phyloP scores from a whole-genome alignment of 192 early-diverging fungal genomes.

The Dissophora globulifera region DNA sequence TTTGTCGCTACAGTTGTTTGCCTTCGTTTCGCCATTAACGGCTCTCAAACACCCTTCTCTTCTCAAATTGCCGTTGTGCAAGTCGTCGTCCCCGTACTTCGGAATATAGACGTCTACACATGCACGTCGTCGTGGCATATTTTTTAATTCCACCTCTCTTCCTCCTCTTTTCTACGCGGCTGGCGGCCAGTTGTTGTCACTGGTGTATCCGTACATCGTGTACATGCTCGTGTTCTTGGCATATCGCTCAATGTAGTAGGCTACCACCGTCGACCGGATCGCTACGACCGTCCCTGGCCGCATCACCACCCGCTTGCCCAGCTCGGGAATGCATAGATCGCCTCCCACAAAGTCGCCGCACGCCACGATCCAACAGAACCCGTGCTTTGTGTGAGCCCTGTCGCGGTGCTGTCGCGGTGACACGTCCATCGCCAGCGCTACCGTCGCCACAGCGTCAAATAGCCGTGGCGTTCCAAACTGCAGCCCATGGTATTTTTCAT shows the following conservation, averaged over 20 bases:
- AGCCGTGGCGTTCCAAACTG: conserved; percentile 49
- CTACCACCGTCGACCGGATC: conserved; percentile 48
- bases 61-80: too few relatives aligned
- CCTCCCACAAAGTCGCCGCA: conserved; percentile 53
- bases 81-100: too few relatives aligned
- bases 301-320: conserved; percentile 52
- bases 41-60: too few relatives aligned
- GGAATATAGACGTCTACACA: too few relatives aligned
- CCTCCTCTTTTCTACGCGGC: conserved; percentile 13
- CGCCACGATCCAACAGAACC: conserved; percentile 51
- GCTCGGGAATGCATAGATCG: conserved; percentile 44
- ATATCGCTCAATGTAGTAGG: conserved; percentile 49
- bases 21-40: too few relatives aligned
- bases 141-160: too few relatives aligned
- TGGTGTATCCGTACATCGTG: conserved; percentile 42
- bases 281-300: conserved; percentile 47
- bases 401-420: conserved; percentile 44
- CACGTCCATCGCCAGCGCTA: conserved; percentile 44
- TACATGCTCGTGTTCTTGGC: conserved; percentile 45
- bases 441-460: conserved; percentile 52
- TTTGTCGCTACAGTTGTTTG: too few relatives aligned
- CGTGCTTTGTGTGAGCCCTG: conserved; percentile 45
- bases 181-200: conserved; percentile 53
- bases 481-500: conserved; percentile 51
- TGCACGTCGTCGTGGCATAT: too few relatives aligned